phyloP scores from a whole-genome alignment of 805 yeast genomes.

The Yarrowia sp. region DNA sequence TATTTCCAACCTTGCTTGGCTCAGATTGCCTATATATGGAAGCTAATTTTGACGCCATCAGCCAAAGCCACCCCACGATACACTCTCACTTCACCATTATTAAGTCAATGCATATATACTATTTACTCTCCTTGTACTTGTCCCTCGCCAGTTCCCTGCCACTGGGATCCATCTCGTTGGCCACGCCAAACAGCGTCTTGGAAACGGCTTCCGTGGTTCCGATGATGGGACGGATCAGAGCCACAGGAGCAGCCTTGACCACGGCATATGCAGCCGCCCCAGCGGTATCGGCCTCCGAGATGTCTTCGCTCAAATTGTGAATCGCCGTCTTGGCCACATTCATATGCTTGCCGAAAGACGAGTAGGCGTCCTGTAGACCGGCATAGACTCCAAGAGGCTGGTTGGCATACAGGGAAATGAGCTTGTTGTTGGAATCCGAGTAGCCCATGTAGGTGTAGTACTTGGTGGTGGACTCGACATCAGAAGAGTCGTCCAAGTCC shows the following conservation, averaged over 20 bases:
- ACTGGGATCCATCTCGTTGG: constrained; percentile 77
- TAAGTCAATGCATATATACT: constrained; percentile 2
- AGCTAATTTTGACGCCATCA: constrained; percentile 10
- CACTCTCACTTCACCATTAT: not conserved
- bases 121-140: constrained; percentile 40
- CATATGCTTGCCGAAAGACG: constrained; percentile 72
- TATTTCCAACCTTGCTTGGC: too few species aligned
- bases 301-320: constrained; percentile 63
- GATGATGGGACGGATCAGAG: constrained; percentile 81
- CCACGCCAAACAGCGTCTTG: constrained; percentile 80
- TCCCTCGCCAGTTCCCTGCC: constrained; percentile 66
- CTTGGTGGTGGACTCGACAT: constrained; percentile 35
- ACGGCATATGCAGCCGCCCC: constrained; percentile 71
- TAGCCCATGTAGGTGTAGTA: constrained; percentile 43
- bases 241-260: constrained; percentile 79
- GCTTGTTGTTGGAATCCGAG: constrained; percentile 40
- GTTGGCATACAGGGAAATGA: constrained; percentile 62
- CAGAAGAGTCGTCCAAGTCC: constrained; percentile 45
- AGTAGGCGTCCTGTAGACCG: constrained; percentile 79
- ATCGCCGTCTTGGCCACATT: constrained; percentile 70
- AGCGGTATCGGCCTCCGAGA: constrained; percentile 58
- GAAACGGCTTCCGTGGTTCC: constrained; percentile 93
- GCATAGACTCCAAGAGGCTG: constrained; percentile 77
- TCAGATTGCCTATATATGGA: not conserved
- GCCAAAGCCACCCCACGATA: constrained; percentile 2